These are phyloP conservation scores for Brassica carinata DNA, from an alignment of 345 rosid genomes.

Conservation along the genomic window DNA sequence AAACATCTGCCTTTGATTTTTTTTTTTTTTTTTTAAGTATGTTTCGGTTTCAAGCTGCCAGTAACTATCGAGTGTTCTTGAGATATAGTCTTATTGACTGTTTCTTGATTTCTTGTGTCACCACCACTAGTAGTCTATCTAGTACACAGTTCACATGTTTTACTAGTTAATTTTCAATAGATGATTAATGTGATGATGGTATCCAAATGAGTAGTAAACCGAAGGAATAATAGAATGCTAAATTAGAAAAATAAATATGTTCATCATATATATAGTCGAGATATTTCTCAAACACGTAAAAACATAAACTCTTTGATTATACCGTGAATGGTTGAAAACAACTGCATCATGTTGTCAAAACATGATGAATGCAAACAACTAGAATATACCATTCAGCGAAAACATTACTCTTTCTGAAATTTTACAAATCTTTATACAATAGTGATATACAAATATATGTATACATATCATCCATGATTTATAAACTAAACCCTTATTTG, in stretches of 20 bases:
- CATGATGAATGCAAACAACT: constrained; percentile 13
- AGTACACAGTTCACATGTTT: not conserved
- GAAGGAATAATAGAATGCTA: not conserved
- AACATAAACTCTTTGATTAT: not conserved
- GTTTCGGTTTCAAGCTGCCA: not conserved
- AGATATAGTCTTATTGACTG: not conserved
- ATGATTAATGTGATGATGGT: not conserved
- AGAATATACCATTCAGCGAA: not conserved
- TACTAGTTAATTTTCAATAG: not conserved
- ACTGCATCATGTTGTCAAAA: not conserved
- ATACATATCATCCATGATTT: not conserved
- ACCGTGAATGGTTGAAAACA: constrained; percentile 24
- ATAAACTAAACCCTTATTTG: not conserved
- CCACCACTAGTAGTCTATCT: not conserved
- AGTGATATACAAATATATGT: not conserved
- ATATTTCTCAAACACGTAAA: not conserved
- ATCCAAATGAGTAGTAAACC: not conserved
- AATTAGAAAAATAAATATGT: not conserved
- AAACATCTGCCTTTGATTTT: not conserved
- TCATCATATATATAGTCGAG: not conserved
- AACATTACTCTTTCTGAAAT: not conserved
- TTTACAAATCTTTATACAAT: constrained; percentile 23
- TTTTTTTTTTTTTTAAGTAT: not conserved
- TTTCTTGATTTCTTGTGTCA: not conserved
- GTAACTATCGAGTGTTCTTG: not conserved